A percentile compares a stretch with the other conserved stretches of the same genome.
phyloP scores from a whole-genome alignment of 225 moss, liverwort and hornwort genomes.

The Pseudisothecium myosuroides region DNA sequence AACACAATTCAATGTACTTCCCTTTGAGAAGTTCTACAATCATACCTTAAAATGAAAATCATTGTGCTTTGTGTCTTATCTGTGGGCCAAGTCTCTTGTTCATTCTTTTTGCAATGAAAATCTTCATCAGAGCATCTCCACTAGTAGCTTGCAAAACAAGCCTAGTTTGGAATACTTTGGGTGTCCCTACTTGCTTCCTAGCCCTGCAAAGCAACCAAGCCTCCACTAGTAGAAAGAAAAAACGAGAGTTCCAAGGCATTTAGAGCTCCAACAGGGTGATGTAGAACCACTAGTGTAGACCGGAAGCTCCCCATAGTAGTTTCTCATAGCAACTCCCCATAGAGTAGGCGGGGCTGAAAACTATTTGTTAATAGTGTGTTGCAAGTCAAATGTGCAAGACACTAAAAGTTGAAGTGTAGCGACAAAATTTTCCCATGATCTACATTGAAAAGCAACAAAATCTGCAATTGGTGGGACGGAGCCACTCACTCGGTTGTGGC shows the following conservation, averaged over 20 bases:
- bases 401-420: not conserved
- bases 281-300: not conserved
- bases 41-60: not conserved
- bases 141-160: rapidly evolving
- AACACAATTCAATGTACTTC: rapidly evolving
- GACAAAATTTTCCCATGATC: rapidly evolving
- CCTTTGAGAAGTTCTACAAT: not conserved
- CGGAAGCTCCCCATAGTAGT: rapidly evolving
- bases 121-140: not conserved
- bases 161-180: rapidly evolving
- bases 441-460: not conserved
- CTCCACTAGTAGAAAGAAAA: rapidly evolving
- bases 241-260: too few species aligned
- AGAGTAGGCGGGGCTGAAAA: too few species aligned
- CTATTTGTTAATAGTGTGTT: rapidly evolving
- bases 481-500: rapidly evolving
- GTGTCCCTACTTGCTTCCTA: not conserved
- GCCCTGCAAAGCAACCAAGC: rapidly evolving
- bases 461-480: not conserved
- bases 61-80: rapidly evolving
- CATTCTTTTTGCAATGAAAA: not conserved
- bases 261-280: rapidly evolving
- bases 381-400: not conserved
- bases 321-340: too few species aligned
- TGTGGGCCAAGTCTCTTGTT: not conserved